Evolutionary conservation across 2,329 filamentous ascomycete genomes (phyloP).

Genomic region (Fusarium poae): DNA sequence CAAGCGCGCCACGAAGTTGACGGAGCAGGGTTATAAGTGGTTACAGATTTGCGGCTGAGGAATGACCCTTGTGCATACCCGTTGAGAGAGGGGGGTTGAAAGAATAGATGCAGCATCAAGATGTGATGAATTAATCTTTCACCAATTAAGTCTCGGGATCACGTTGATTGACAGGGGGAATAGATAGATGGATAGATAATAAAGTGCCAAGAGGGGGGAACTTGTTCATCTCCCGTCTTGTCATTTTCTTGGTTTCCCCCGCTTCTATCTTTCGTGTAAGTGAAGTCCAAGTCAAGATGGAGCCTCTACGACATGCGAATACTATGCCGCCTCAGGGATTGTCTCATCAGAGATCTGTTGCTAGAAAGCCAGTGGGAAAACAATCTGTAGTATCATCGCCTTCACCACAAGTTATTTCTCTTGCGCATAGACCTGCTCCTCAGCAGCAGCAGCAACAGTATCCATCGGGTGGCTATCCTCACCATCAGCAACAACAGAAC

Average conservation of each 20-base stretch:
- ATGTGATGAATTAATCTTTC: conserved; percentile 16
- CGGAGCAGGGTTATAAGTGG: conserved; percentile 16
- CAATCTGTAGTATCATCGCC: not conserved
- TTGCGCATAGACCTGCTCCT: conserved; percentile 26
- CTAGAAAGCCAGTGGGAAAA: conserved; percentile 29
- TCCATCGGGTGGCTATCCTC: conserved; percentile 6
- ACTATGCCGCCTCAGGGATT: conserved; percentile 21
- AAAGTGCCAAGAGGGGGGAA: conserved; percentile 31
- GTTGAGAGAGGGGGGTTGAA: conserved; percentile 24
- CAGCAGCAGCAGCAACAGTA: conserved; percentile 11
- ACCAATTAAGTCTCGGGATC: not conserved
- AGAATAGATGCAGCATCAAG: not conserved
- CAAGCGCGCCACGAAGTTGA: conserved; percentile 30
- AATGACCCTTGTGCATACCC: conserved; percentile 19
- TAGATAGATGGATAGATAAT: not conserved
- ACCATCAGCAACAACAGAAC: conserved; percentile 19
- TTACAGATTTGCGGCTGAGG: conserved; percentile 36
- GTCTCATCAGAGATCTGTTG: conserved; percentile 32
- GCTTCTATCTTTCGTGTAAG: conserved; percentile 19
- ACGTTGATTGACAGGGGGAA: conserved; percentile 24
- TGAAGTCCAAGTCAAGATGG: conserved; percentile 21
- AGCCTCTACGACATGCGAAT: conserved; percentile 23
- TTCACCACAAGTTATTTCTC: conserved; percentile 13
- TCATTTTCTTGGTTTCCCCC: conserved; percentile 20
- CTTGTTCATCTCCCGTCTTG: conserved; percentile 23